Evolutionary conservation across 352 stramenopile genomes (phyloP).

Genomic region (Stramenopiles sp.): DNA sequence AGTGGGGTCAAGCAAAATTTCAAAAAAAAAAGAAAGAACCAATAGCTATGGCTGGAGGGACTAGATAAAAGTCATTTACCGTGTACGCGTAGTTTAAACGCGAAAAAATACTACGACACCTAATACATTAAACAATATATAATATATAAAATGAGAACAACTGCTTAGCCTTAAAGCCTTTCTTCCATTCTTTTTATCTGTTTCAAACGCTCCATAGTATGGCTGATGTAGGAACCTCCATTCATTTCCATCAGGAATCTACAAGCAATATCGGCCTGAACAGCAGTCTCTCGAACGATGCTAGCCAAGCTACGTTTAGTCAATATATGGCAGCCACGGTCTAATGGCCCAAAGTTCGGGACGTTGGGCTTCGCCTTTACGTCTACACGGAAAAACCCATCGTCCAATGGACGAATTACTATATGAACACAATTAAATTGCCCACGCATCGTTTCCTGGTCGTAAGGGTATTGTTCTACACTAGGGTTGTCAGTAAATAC

Average conservation of each 20-base stretch:
- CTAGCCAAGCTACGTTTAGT: neutral
- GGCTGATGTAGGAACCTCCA: neutral
- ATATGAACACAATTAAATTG: conserved; percentile 67
- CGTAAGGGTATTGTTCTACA: conserved; percentile 30
- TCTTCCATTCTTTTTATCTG: neutral
- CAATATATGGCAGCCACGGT: neutral
- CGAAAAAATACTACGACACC: too few species aligned
- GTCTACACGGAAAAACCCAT: conserved; percentile 38
- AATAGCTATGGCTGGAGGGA: neutral
- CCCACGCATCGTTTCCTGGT: conserved; percentile 42
- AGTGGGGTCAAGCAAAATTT: neutral
- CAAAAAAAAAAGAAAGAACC: neutral
- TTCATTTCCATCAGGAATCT: neutral
- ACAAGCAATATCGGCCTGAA: neutral
- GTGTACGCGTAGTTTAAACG: neutral
- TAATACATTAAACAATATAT: too few species aligned
- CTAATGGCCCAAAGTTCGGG: conserved; percentile 41
- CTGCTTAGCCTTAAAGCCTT: neutral
- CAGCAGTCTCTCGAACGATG: neutral
- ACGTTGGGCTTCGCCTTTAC: conserved; percentile 39
- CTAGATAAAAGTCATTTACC: neutral
- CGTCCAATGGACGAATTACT: conserved; percentile 50
- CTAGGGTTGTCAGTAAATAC: conserved; percentile 59
- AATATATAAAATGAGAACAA: too few species aligned
- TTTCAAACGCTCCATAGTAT: neutral